These are phyloP conservation scores for Phytophthora syringae DNA, from an alignment of 352 stramenopile genomes.

Conservation along the genomic window DNA sequence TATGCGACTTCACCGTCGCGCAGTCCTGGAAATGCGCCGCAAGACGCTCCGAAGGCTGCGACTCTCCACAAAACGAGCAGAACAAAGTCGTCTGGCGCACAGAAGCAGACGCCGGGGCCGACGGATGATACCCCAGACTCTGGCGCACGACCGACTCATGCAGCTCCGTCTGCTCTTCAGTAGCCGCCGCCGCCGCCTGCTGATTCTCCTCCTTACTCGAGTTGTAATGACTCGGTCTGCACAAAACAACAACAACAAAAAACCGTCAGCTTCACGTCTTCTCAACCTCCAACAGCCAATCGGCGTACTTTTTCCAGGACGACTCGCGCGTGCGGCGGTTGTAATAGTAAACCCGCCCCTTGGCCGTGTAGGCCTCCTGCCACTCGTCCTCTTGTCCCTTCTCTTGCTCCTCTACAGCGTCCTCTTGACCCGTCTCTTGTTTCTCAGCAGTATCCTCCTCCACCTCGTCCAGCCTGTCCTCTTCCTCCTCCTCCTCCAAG, in stretches of 20 bases:
- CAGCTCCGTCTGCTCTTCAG: conserved; percentile 19
- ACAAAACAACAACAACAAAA: conserved; percentile 9
- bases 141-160: conserved; percentile 34
- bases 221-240: conserved; percentile 36
- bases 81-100: conserved; percentile 53
- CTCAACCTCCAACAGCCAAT: not conserved
- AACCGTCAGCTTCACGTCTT: conserved; percentile 15
- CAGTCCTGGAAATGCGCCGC: conserved; percentile 60
- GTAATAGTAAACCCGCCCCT: conserved; percentile 91
- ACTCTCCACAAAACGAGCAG: conserved; percentile 77
- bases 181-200: conserved; percentile 9
- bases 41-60: conserved; percentile 42
- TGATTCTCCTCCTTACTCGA: conserved; percentile 17
- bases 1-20: conserved; percentile 56
- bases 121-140: conserved; percentile 41
- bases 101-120: conserved; percentile 15
- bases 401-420: conserved; percentile 25
- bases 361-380: conserved; percentile 85
- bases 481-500: conserved; percentile 1
- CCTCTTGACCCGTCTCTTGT: not conserved
- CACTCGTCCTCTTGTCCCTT: conserved; percentile 58
- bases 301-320: conserved; percentile 78
- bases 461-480: not conserved
- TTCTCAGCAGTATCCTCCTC: conserved; percentile 7
- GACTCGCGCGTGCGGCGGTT: conserved; percentile 86